Evolutionary conservation across 495 filamentous ascomycete species (phyloP), one percentile per base, ranked within the genome.

Genomic region (Tuber borchii): DNA sequence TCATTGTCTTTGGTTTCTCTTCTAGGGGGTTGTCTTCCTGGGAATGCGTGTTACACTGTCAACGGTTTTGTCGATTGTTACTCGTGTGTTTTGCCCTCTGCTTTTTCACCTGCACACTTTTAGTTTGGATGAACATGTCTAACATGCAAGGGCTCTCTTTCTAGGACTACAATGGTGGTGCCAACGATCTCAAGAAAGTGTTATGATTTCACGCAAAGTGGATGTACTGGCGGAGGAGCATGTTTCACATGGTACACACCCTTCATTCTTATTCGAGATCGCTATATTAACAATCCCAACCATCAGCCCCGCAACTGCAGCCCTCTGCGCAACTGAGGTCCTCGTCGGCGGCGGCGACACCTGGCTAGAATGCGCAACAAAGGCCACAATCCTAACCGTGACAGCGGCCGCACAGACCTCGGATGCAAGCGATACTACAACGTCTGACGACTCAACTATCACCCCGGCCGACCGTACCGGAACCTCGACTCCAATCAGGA

Each of bases 201-300:
- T 43, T 78, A 69, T 46, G 71, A 79, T 42, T 78, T 72, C 69
- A 39, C 68, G 3, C 16, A 45, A 0, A 17, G 48, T 5, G 75
- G 68, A 7, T 78, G 77, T 78, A 0, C 16, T 0, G 16, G 9
- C 20, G 26, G 40, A 31, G 1, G 0, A 65, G 75, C 71, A 37
- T 79, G 77, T 65, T 79, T 78, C 44, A 19, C n/a, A 69, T 79
- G 77, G 77, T 78, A 68, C 61, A 40, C 40, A 20, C 44, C 42
- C 56, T 45, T 26, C 22, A 48, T 0, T 68, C 40, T 1, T n/a
- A 20, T 43, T 20, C 42, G 56, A 34, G 31, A 51, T 43, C 37
- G 14, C 73, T 70, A 56, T 51, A 26, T 31, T 75, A 7, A 43
- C 40, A 37, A 17, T 42, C 34, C 31, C 44, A 31, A 75, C 20